phyloP scores from a whole-genome alignment of 2,329 filamentous ascomycete species.

The Phoma herbarum region DNA sequence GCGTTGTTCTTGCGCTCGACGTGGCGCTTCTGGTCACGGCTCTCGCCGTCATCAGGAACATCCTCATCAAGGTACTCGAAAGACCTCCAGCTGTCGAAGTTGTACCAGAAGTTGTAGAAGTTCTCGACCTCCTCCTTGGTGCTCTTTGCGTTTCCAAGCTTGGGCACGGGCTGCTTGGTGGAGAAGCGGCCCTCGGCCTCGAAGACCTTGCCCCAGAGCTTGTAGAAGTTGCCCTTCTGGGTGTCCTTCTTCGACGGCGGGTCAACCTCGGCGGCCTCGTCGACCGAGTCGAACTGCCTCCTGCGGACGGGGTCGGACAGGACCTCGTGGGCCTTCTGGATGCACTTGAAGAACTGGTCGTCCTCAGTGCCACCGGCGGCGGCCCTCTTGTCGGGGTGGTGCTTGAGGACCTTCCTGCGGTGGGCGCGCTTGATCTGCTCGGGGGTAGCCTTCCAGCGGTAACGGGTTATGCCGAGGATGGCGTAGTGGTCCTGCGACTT shows the following conservation, averaged over 20 bases:
- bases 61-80: slow-evolving; percentile 99
- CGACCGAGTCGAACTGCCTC: slow-evolving; percentile 95
- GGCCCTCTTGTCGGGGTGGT: slow-evolving; percentile 99
- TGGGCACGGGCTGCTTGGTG: slow-evolving; percentile 86
- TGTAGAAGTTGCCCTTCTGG: slow-evolving; percentile 90
- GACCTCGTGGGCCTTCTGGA: slow-evolving; percentile 96
- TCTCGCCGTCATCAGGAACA: slow-evolving; percentile 98
- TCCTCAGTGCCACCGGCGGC: slow-evolving; percentile 87
- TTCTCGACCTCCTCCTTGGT: slow-evolving; percentile 88
- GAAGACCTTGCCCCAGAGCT: slow-evolving; percentile 90
- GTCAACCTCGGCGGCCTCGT: slow-evolving; percentile 91
- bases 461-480: slow-evolving; percentile 90
- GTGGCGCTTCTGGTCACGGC: slow-evolving; percentile 98
- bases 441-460: slow-evolving; percentile 90
- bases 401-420: slow-evolving; percentile 98
- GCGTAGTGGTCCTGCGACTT: slow-evolving; percentile 99
- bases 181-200: slow-evolving; percentile 93
- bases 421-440: slow-evolving; percentile 99
- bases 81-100: slow-evolving; percentile 96
- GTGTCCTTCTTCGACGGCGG: slow-evolving; percentile 91
- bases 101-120: slow-evolving; percentile 99
- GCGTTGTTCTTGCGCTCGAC: slow-evolving; percentile 98
- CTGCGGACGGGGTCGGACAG: slow-evolving; percentile 91
- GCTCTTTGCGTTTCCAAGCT: slow-evolving; percentile 83
- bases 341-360: slow-evolving; percentile 99